phyloP scores from a whole-genome alignment of 192 early-diverging fungal genomes.

The Backusella circina region DNA sequence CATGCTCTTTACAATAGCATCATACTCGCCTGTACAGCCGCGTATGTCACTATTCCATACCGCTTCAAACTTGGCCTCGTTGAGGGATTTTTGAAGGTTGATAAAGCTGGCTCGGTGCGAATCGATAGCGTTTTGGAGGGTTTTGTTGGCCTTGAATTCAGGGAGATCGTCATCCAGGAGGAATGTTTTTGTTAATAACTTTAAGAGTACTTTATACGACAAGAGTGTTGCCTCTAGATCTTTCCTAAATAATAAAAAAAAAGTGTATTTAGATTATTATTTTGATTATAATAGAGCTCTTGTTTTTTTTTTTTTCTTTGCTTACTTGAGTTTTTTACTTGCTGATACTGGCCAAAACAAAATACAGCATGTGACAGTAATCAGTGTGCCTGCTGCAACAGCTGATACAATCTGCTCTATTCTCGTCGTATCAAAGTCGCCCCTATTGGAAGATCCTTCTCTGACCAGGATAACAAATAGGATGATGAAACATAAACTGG shows the following conservation, averaged over 20 bases:
- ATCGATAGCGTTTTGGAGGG: slow-evolving; percentile 57
- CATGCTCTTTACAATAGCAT: slow-evolving; percentile 52
- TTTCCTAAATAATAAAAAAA: too few relatives aligned
- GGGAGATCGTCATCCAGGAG: slow-evolving; percentile 52
- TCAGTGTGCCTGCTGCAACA: slow-evolving; percentile 40
- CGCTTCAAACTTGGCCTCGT: slow-evolving; percentile 55
- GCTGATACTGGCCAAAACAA: slow-evolving; percentile 55
- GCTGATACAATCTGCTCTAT: slow-evolving; percentile 43
- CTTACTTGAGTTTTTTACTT: slow-evolving; percentile 42
- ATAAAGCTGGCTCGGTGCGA: slow-evolving; percentile 60
- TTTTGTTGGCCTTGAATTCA: slow-evolving; percentile 47
- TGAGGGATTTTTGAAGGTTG: slow-evolving; percentile 49
- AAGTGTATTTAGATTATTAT: too few relatives aligned
- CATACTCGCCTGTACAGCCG: slow-evolving; percentile 39
- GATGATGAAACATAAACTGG: slow-evolving; percentile 50
- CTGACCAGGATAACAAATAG: slow-evolving; percentile 47
- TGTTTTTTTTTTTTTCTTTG: background rate
- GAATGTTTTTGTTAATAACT: slow-evolving; percentile 65
- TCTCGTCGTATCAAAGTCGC: slow-evolving; percentile 39
- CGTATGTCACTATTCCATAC: slow-evolving; percentile 47
- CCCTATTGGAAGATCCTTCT: slow-evolving; percentile 43
- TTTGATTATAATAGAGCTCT: background rate
- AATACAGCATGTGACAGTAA: slow-evolving; percentile 41
- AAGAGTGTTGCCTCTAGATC: slow-evolving; percentile 50
- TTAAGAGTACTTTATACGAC: slow-evolving; percentile 57